Base-by-base conservation (phyloP, 2,329 filamentous ascomycete genomes). In the Talaromyces atroroseus region DNA sequence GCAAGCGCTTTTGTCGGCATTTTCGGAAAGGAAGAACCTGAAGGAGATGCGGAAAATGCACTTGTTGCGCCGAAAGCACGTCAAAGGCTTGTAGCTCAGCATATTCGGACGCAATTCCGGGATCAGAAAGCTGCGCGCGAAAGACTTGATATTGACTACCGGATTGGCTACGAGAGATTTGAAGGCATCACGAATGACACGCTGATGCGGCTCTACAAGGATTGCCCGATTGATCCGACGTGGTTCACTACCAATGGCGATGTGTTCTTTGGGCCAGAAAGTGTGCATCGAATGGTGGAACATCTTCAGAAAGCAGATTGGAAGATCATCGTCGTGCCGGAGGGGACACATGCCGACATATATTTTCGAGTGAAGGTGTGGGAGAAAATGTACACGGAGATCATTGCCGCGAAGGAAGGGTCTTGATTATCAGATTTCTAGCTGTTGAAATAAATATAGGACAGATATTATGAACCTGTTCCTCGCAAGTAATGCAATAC, bases 361-460 rank as follows among this genome's bases (percentile, higher is more conserved):
- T 51, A 42, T 42, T 40, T 51, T 14, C 34, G 36, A 8, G n/a
- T 16, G 7, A 23, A 44, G 34, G 49, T 52, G 2, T 52, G 36
- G 49, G 49, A 52, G 36, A n/a, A 21, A n/a, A 52, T 44, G 14
- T 52, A 52, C n/a, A 40, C 6, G 10, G 48, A 50, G 16, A 50
- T 50, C 8, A 50, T 11, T 7, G 23, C 2, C n/a, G 7, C n/a
- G 12, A 23, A 44, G 18, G 8, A 23, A 20, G 40, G 14, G 32
- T 32, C 2, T 11, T 32, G 4, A 42, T 20, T 40, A 3, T 40
- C 12, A 2, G 10, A 3, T 34, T 10, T 14, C 32, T 38, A 38
- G 34, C 26, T 29, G 11, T 29, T 29, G 26, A 8, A 29, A 29
- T 10, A 29, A 29, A 5, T 29, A 7, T 10, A 2, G 26, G 26